phyloP scores from a whole-genome alignment of 345 rosid genomes.

The Ceriops tagal region DNA sequence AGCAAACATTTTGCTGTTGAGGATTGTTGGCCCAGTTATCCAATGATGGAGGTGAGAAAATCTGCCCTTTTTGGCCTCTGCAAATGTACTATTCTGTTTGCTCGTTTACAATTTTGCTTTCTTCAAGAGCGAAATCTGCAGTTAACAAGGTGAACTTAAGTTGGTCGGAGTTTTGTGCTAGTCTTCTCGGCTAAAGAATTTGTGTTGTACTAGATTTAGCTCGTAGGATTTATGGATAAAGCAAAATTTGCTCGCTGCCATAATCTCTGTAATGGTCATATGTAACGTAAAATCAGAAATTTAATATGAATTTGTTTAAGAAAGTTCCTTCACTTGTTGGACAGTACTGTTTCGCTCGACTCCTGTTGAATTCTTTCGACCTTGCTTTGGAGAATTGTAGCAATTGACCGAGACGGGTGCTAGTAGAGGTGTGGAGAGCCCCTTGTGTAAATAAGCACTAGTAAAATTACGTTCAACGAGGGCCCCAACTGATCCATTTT shows the following conservation, averaged over 20 bases:
- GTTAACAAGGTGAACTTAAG: slow-evolving; percentile 8
- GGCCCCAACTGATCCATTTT: background rate
- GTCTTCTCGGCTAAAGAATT: slow-evolving; percentile 18
- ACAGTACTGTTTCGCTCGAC: background rate
- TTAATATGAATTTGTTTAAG: slow-evolving; percentile 12
- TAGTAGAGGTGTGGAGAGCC: slow-evolving; percentile 6
- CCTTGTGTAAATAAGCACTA: background rate
- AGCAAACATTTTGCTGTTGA: slow-evolving; percentile 7
- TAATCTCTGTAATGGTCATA: slow-evolving; percentile 11
- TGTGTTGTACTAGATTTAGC: slow-evolving; percentile 27
- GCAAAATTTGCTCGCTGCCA: slow-evolving; percentile 8
- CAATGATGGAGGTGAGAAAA: slow-evolving; percentile 7
- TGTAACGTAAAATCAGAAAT: slow-evolving; percentile 27
- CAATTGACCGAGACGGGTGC: too few relatives aligned
- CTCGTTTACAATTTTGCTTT: background rate
- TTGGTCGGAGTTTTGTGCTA: slow-evolving; percentile 43
- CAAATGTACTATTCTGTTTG: slow-evolving; percentile 9
- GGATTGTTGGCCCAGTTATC: slow-evolving; percentile 1
- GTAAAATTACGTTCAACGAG: background rate
- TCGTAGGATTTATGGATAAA: slow-evolving; percentile 17
- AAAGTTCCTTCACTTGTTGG: background rate
- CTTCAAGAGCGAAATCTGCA: background rate
- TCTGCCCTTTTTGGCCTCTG: slow-evolving; percentile 1
- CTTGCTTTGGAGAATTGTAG: background rate
- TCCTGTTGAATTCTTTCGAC: too few relatives aligned